Evolutionary conservation across 768 basidiomycete genomes (phyloP), one percentile per base, ranked within the genome.

Genomic region (Tephrocybe sp.): DNA sequence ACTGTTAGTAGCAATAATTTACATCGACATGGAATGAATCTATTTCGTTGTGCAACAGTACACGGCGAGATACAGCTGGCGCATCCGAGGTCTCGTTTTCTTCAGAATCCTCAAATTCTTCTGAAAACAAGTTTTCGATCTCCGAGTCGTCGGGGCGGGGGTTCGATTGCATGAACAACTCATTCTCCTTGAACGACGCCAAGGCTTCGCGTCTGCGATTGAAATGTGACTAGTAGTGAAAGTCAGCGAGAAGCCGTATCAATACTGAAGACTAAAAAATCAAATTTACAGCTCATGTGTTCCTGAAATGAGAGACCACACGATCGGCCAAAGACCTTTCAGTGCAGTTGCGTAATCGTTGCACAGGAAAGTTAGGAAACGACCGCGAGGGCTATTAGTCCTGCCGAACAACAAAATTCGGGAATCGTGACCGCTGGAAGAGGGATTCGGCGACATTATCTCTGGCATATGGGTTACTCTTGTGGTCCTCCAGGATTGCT

Each of bases 251-350:
- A n/a, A n/a, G n/a, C n/a, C n/a, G n/a, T n/a, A n/a, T n/a, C n/a
- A n/a, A n/a, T n/a, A n/a, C n/a, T 54, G 31, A 44, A 32, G 12
- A 32, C 41, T 8, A 35, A 40, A 16, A 46, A 44, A 35, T 13
- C 10, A 20, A 30, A 42, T 41, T 44, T 35, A 54, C 53, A 44
- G 26, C 45, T 48, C 53, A 54, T 23, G 16, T 23, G 14, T 22
- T 33, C 8, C 49, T 39, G 23, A 54, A 54, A 5, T 54, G 38
- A 7, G 53, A 45, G 8, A 31, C 31, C 20, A 45, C 43, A 22
- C 49, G 34, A 34, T 54, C 53, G 11, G 31, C 53, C n/a, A 54
- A 42, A 16, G 39, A 31, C 46, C 39, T 22, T 45, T 41, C 14
- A 54, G 38, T 26, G 36, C 45, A 14, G 30, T 9, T 6, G 46